Conservation (phyloP, 768 basidiomycete species). For the Leccinum pellstonianum region DNA sequence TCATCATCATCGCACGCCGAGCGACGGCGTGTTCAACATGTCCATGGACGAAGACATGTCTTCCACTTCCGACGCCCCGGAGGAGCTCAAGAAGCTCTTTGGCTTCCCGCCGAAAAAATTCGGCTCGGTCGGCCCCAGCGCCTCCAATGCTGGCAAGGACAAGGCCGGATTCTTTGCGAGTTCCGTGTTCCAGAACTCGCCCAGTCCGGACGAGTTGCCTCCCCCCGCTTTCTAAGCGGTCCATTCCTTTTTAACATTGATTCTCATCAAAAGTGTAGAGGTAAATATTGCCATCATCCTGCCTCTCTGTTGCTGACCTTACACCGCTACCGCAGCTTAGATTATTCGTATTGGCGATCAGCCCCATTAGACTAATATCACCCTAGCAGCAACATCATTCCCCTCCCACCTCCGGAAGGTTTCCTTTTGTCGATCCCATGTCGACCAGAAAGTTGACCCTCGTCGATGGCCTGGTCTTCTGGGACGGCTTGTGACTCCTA, state of each 20-base stretch:
- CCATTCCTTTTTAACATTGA: slow-evolving; percentile 31
- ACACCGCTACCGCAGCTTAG: slow-evolving; percentile 28
- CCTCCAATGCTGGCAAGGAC: slow-evolving; percentile 28
- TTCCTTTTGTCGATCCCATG: slow-evolving; percentile 23
- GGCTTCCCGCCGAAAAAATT: slow-evolving; percentile 33
- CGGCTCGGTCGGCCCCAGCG: slow-evolving; percentile 29
- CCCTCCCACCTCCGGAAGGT: slow-evolving; percentile 26
- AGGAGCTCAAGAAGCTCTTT: slow-evolving; percentile 37
- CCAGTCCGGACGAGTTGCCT: slow-evolving; percentile 79
- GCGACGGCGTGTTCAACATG: slow-evolving; percentile 74
- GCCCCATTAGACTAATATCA: slow-evolving; percentile 39
- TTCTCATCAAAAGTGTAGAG: slow-evolving; percentile 39
- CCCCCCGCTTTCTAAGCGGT: slow-evolving; percentile 56
- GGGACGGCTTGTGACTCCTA: slow-evolving; percentile 26
- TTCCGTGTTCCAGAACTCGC: slow-evolving; percentile 83
- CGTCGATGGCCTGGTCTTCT: slow-evolving; percentile 18
- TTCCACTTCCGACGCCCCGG: slow-evolving; percentile 41
- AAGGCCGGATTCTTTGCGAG: slow-evolving; percentile 68
- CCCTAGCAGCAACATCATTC: slow-evolving; percentile 30
- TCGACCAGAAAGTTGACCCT: slow-evolving; percentile 6
- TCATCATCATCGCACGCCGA: slow-evolving; percentile 59
- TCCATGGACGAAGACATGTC: slow-evolving; percentile 66
- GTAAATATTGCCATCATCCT: slow-evolving; percentile 23
- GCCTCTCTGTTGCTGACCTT: neutral
- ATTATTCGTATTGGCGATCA: slow-evolving; percentile 38